These are phyloP conservation scores for Chiua virens DNA, from an alignment of 768 basidiomycete genomes.

Conservation along the genomic window DNA sequence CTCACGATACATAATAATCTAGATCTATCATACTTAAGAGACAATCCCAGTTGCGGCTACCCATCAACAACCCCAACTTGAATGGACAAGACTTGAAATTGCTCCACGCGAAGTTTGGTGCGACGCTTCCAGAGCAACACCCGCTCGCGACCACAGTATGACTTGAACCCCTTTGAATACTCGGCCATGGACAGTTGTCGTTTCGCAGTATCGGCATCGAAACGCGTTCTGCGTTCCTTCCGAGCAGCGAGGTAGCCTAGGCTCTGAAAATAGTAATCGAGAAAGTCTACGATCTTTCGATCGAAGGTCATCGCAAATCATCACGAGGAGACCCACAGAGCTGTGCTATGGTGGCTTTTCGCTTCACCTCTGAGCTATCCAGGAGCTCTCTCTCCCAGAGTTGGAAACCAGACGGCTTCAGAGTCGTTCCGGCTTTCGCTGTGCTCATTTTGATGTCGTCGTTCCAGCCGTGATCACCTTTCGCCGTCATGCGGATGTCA, in stretches of 20 bases:
- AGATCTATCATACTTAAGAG: too few species aligned
- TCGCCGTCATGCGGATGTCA: conserved; percentile 70
- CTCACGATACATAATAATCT: too few species aligned
- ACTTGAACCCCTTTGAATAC: conserved; percentile 80
- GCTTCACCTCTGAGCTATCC: conserved; percentile 82
- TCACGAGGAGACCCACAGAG: conserved; percentile 62
- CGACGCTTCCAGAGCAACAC: conserved; percentile 90
- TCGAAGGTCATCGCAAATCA: conserved; percentile 6
- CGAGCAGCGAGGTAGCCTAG: conserved; percentile 87
- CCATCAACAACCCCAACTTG: too few species aligned
- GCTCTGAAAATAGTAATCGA: conserved; percentile 97
- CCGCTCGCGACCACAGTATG: conserved; percentile 92
- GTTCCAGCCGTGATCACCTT: conserved; percentile 41
- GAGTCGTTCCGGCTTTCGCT: conserved; percentile 39
- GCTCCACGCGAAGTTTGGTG: conserved; percentile 88
- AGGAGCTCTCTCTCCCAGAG: conserved; percentile 86
- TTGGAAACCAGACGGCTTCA: conserved; percentile 54
- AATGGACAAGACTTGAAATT: conserved; percentile 97
- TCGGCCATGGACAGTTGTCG: conserved; percentile 58
- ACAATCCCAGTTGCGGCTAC: too few species aligned
- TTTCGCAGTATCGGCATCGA: conserved; percentile 77
- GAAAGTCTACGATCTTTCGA: conserved; percentile 63
- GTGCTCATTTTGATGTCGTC: conserved; percentile 69
- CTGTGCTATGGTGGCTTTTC: conserved; percentile 96
- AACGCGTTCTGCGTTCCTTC: conserved; percentile 78